Evolutionary conservation across 306 rosid species (phyloP).

Genomic region (Crataegus laevigata): DNA sequence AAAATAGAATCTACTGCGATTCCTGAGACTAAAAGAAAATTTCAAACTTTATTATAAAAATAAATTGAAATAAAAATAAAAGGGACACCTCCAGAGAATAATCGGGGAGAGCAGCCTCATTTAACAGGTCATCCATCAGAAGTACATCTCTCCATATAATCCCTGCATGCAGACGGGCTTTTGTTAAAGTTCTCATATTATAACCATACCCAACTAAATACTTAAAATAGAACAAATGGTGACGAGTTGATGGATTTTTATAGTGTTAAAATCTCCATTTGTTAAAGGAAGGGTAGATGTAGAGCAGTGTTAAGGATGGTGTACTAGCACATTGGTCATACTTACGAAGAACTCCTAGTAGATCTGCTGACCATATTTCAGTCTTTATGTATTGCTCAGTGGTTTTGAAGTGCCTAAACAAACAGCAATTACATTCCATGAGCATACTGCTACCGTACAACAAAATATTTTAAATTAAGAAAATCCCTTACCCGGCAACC

Average conservation of each 20-base stretch:
- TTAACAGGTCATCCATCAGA: slow-evolving; percentile 61
- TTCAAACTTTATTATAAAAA: background rate
- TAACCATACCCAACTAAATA: too few species aligned
- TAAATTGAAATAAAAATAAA: background rate
- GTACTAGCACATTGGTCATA: background rate
- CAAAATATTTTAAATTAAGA: slow-evolving; percentile 7
- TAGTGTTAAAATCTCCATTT: background rate
- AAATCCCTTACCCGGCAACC: slow-evolving; percentile 47
- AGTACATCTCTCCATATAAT: slow-evolving; percentile 60
- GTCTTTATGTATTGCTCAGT: slow-evolving; percentile 50
- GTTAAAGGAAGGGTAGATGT: background rate
- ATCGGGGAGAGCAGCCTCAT: slow-evolving; percentile 55
- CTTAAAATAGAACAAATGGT: background rate
- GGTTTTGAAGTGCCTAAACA: slow-evolving; percentile 40
- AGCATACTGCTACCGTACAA: slow-evolving; percentile 1
- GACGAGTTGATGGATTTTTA: background rate
- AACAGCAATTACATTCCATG: background rate
- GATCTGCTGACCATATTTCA: slow-evolving; percentile 45
- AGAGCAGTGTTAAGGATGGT: background rate
- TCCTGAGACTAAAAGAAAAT: background rate
- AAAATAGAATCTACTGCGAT: background rate
- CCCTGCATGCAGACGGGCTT: slow-evolving; percentile 33
- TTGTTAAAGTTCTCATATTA: slow-evolving; percentile 1
- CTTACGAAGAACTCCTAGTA: slow-evolving; percentile 70
- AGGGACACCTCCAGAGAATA: slow-evolving; percentile 59